Conservation (phyloP, 73 alveolate species). For the Paramecium octaurelia region DNA sequence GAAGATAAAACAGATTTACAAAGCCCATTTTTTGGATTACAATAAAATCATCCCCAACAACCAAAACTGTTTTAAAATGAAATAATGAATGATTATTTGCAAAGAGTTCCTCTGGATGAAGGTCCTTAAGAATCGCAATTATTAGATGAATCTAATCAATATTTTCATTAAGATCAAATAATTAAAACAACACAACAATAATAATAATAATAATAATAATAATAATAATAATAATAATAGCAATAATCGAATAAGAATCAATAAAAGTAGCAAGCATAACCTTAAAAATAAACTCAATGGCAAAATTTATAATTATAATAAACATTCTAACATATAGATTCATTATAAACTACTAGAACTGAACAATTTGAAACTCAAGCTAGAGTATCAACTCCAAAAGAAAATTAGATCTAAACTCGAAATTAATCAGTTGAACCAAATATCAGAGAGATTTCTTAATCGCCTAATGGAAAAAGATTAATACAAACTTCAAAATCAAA, state of each 20-base stretch:
- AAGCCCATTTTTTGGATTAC: constrained; percentile 23
- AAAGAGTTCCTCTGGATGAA: not conserved
- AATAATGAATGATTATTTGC: not conserved
- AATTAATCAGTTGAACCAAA: not conserved
- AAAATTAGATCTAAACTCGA: not conserved
- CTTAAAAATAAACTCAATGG: not conserved
- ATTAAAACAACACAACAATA: not conserved
- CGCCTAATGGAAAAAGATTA: not conserved
- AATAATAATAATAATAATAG: not conserved
- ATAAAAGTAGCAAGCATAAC: not conserved
- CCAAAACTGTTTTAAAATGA: constrained; percentile 27
- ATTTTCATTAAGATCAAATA: not conserved
- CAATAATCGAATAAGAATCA: not conserved
- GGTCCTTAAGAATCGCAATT: not conserved
- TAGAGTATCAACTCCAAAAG: not conserved
- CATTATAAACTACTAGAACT: not conserved
- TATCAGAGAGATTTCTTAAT: not conserved
- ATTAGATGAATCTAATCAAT: not conserved
- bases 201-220: not conserved
- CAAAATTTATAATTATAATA: not conserved
- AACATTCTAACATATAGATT: not conserved
- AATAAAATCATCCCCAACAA: not conserved
- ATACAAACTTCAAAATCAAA: constrained; percentile 17
- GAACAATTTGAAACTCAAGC: not conserved
- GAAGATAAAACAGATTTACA: not conserved